A percentile compares a stretch with the other conserved stretches of the same genome.
phyloP scores from a whole-genome alignment of 495 filamentous ascomycete genomes.

The Rostrohypoxylon terebratum region DNA sequence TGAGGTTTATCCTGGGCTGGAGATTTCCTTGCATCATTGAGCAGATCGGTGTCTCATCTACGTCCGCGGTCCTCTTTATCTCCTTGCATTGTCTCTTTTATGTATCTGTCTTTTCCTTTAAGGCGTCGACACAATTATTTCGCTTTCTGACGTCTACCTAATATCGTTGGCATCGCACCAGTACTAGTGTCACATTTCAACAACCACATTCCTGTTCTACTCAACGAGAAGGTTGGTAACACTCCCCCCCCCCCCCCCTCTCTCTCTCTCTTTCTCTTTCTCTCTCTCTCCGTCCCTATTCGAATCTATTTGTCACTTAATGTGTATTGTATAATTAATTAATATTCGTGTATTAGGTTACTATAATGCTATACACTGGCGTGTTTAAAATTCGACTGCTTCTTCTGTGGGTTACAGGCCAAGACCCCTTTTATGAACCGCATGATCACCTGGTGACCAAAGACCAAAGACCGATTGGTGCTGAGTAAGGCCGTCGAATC shows the following conservation, averaged over 20 bases:
- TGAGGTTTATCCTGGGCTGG: neutral
- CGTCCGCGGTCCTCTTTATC: neutral
- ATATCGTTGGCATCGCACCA: neutral
- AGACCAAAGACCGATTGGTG: neutral
- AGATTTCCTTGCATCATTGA: neutral
- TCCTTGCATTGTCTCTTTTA: neutral
- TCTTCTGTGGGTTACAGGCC: neutral
- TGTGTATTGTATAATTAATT: constrained; percentile 10
- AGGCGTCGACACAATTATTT: neutral
- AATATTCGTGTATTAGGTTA: neutral
- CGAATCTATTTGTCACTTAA: neutral
- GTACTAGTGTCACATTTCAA: neutral
- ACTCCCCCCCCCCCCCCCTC: too few species aligned
- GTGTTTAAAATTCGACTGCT: neutral
- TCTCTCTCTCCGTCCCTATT: too few species aligned
- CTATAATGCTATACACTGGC: neutral
- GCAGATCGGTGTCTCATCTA: neutral
- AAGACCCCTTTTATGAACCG: neutral
- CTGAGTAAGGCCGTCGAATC: neutral
- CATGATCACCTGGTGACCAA: neutral
- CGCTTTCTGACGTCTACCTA: too few species aligned
- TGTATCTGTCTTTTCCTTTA: neutral
- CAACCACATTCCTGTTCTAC: neutral
- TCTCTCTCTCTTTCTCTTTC: too few species aligned
- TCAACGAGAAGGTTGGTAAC: constrained; percentile 32